Evolutionary conservation across 805 yeast genomes (phyloP).

Genomic region (Pichia nanzhaoensis): DNA sequence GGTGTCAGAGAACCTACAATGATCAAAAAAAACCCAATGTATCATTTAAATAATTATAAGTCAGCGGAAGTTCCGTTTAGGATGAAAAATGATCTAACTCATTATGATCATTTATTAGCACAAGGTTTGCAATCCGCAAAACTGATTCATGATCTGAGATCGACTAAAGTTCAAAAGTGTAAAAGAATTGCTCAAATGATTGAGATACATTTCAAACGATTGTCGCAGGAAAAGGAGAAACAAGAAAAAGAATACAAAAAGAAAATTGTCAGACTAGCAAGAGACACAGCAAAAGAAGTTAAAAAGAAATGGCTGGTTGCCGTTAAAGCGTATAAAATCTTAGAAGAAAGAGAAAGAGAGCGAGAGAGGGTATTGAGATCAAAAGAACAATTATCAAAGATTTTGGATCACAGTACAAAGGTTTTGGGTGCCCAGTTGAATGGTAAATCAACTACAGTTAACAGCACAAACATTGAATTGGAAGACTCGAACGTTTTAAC

Average conservation of each 20-base stretch:
- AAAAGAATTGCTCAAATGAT: constrained; percentile 73
- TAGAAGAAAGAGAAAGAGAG: constrained; percentile 73
- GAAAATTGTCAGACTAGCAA: constrained; percentile 62
- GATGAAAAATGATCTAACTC: constrained; percentile 37
- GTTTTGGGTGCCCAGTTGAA: constrained; percentile 78
- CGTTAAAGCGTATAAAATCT: constrained; percentile 65
- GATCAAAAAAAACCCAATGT: constrained; percentile 28
- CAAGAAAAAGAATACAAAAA: constrained; percentile 69
- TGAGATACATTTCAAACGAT: constrained; percentile 78
- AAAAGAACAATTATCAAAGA: constrained; percentile 78
- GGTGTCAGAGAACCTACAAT: constrained; percentile 35
- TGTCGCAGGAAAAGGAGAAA: constrained; percentile 84
- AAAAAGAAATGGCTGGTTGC: constrained; percentile 89
- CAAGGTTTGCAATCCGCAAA: constrained; percentile 73
- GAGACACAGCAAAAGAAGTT: constrained; percentile 75
- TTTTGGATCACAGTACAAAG: constrained; percentile 87
- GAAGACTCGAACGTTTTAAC: constrained; percentile 8
- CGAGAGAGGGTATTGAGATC: constrained; percentile 76
- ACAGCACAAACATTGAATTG: constrained; percentile 13
- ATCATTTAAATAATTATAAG: constrained; percentile 25
- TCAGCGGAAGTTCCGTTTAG: constrained; percentile 39
- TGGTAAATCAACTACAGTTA: constrained; percentile 18
- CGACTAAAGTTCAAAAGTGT: constrained; percentile 57
- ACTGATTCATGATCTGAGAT: constrained; percentile 58
- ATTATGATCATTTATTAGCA: constrained; percentile 64